Conservation (phyloP, 805 yeast species). For the Danielia reshetovae region DNA sequence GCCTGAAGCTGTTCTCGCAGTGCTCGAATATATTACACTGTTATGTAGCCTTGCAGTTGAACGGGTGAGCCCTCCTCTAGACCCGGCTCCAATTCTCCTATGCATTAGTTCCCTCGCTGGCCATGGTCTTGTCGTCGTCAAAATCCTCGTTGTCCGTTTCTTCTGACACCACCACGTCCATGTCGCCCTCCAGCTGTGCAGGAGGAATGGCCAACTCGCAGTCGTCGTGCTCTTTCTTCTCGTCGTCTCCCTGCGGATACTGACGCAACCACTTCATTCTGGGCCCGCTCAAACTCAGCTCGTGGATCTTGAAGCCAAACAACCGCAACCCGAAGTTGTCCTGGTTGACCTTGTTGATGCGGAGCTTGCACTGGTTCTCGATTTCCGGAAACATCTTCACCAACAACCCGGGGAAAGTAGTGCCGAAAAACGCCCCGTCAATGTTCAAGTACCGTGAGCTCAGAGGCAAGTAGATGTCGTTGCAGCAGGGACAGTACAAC, state of each 20-base stretch:
- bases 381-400: conserved; percentile 89
- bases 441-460: conserved; percentile 82
- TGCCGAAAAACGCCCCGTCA: conserved; percentile 97
- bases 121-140: conserved; percentile 42
- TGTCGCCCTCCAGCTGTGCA: conserved; percentile 16
- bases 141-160: conserved; percentile 25
- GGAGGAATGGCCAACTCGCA: conserved; percentile 62
- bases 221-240: conserved; percentile 54
- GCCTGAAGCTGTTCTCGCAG: too few relatives aligned
- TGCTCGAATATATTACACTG: too few relatives aligned
- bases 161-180: conserved; percentile 24
- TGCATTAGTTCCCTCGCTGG: conserved; percentile 33
- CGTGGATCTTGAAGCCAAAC: conserved; percentile 84
- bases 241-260: conserved; percentile 61
- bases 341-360: conserved; percentile 45
- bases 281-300: conserved; percentile 76
- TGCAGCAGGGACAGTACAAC: conserved; percentile 90
- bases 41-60: too few relatives aligned
- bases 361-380: conserved; percentile 65
- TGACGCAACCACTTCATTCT: conserved; percentile 93
- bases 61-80: too few relatives aligned
- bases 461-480: conserved; percentile 84
- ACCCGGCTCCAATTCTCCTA: too few relatives aligned
- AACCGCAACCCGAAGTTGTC: conserved; percentile 66
- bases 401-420: conserved; percentile 90